Evolutionary conservation across 352 stramenopile species (phyloP).

Genomic region (Phytopythium helicoides): DNA sequence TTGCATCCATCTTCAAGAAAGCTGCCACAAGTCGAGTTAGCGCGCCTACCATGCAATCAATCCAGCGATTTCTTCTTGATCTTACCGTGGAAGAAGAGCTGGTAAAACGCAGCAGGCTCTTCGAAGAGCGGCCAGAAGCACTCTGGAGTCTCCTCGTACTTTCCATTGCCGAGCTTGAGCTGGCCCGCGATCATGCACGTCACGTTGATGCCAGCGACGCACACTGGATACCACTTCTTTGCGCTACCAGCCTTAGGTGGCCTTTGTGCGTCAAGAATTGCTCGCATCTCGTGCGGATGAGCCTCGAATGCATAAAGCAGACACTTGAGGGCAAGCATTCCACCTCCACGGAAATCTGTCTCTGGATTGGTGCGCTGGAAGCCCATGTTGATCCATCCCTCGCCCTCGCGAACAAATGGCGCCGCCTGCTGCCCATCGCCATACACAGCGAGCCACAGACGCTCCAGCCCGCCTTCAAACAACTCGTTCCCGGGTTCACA

Average conservation of each 20-base stretch:
- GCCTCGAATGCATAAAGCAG: constrained; percentile 81
- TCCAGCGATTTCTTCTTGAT: background rate
- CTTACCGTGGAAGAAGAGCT: constrained; percentile 66
- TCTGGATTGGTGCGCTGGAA: constrained; percentile 80
- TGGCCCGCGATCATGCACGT: constrained; percentile 76
- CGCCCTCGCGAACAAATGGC: constrained; percentile 38
- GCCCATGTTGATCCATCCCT: constrained; percentile 71
- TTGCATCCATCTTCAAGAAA: constrained; percentile 83
- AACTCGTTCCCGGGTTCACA: constrained; percentile 52
- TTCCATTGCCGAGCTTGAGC: constrained; percentile 63
- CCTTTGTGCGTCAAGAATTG: constrained; percentile 48
- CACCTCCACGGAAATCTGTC: constrained; percentile 83
- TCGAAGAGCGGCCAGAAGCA: constrained; percentile 77
- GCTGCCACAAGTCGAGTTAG: constrained; percentile 20
- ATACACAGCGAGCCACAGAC: constrained; percentile 67
- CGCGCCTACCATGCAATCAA: background rate
- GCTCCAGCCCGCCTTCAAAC: constrained; percentile 59
- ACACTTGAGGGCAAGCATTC: constrained; percentile 78
- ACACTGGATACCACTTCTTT: constrained; percentile 79
- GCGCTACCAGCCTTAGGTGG: constrained; percentile 20
- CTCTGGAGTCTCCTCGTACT: constrained; percentile 35
- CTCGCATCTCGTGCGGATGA: constrained; percentile 67
- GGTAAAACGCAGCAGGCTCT: constrained; percentile 81
- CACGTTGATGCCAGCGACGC: constrained; percentile 82
- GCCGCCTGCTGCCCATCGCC: constrained; percentile 11